Percentiles rank a stretch among this genome's conserved stretches.
Conservation (phyloP, 768 basidiomycete genomes). For the Lactarius tabidus region DNA sequence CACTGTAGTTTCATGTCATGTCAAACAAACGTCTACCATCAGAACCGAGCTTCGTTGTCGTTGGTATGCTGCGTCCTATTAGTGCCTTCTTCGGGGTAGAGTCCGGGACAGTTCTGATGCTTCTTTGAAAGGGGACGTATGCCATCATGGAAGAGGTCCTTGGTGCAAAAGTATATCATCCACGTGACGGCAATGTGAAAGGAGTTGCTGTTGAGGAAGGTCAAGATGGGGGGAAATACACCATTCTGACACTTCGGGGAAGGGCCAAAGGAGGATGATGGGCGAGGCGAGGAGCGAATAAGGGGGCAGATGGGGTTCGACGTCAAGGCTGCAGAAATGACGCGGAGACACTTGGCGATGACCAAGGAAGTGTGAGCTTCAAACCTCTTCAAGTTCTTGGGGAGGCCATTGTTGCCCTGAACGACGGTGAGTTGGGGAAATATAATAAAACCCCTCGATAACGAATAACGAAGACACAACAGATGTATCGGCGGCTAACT, state of each 20-base stretch:
- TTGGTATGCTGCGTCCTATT: constrained; percentile 74
- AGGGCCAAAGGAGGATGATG: constrained; percentile 57
- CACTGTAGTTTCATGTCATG: constrained; percentile 86
- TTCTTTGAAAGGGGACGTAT: constrained; percentile 52
- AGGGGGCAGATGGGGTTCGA: constrained; percentile 82
- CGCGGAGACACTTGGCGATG: constrained; percentile 61
- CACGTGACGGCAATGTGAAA: constrained; percentile 83
- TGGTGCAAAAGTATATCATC: constrained; percentile 59
- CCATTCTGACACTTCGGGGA: constrained; percentile 77
- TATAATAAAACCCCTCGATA: not conserved
- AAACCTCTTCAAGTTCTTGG: not conserved
- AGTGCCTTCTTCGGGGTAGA: constrained; percentile 67
- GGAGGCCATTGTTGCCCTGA: not conserved
- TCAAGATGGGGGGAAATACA: constrained; percentile 82
- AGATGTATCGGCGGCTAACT: not conserved
- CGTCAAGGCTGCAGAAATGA: constrained; percentile 82
- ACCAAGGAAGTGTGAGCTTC: constrained; percentile 36
- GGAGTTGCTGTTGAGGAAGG: constrained; percentile 78
- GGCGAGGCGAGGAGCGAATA: constrained; percentile 86
- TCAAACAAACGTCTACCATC: constrained; percentile 64
- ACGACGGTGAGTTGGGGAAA: not conserved
- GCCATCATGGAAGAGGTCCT: constrained; percentile 56
- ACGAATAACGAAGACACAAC: not conserved
- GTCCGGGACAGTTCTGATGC: constrained; percentile 52
- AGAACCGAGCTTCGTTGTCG: constrained; percentile 85